phyloP scores from a whole-genome alignment of 768 basidiomycete species.

The Boletus tomentosulus region DNA sequence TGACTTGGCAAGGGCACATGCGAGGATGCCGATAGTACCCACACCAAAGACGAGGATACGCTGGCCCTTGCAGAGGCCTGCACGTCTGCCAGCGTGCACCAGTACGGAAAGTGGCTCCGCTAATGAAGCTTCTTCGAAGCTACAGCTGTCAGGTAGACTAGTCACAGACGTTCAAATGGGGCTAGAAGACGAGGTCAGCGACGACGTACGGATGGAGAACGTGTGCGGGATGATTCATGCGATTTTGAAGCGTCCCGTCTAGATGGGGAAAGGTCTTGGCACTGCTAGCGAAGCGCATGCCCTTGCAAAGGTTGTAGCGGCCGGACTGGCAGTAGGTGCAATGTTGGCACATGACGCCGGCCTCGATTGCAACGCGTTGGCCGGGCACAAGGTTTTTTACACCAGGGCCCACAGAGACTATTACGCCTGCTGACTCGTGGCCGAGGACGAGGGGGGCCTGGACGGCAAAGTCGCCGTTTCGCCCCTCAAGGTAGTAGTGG shows the following conservation, averaged over 20 bases:
- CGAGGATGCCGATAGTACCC: conserved; percentile 90
- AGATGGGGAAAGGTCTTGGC: conserved; percentile 91
- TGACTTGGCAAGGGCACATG: conserved; percentile 72
- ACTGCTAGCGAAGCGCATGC: conserved; percentile 84
- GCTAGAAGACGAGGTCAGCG: background rate
- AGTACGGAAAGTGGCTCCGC: conserved; percentile 95
- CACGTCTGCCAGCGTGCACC: conserved; percentile 56
- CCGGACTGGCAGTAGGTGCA: conserved; percentile 69
- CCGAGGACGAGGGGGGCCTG: conserved; percentile 86
- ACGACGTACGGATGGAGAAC: conserved; percentile 79
- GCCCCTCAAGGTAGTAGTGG: conserved; percentile 85
- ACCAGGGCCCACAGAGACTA: conserved; percentile 78
- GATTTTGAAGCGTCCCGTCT: conserved; percentile 85
- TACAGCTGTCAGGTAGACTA: conserved; percentile 71
- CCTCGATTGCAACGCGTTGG: conserved; percentile 90
- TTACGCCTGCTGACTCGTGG: conserved; percentile 86
- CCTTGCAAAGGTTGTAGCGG: conserved; percentile 90
- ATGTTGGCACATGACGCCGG: conserved; percentile 80
- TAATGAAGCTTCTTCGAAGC: conserved; percentile 79
- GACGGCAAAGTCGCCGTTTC: conserved; percentile 90
- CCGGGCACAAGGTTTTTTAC: conserved; percentile 64
- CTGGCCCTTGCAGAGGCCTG: conserved; percentile 46
- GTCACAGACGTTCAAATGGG: conserved; percentile 8
- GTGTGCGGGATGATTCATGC: conserved; percentile 85
- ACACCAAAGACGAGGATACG: conserved; percentile 87